Percentiles rank a stretch among this genome's conserved stretches.
phyloP scores from a whole-genome alignment of 805 yeast genomes.

The Ogataea pignaliae region DNA sequence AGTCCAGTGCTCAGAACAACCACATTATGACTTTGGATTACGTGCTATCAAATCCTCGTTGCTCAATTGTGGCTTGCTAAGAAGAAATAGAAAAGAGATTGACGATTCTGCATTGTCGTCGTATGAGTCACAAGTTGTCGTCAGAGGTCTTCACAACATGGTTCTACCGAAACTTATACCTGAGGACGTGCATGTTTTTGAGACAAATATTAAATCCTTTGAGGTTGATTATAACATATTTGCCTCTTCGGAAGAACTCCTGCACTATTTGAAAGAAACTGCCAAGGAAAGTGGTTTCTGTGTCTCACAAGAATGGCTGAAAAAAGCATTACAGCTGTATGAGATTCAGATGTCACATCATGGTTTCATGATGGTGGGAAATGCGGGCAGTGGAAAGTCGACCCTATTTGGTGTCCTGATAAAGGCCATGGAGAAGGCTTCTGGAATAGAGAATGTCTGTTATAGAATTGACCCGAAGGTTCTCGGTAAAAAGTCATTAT shows the following conservation, averaged over 20 bases:
- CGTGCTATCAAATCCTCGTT: slow-evolving; percentile 73
- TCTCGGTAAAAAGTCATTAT: slow-evolving; percentile 56
- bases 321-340: slow-evolving; percentile 56
- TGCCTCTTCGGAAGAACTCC: slow-evolving; percentile 21
- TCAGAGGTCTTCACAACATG: slow-evolving; percentile 54
- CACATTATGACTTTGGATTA: slow-evolving; percentile 88
- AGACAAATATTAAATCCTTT: slow-evolving; percentile 23
- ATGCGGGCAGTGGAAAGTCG: slow-evolving; percentile 72
- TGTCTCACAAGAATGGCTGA: slow-evolving; percentile 40
- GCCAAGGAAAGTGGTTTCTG: slow-evolving; percentile 32
- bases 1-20: slow-evolving; percentile 43
- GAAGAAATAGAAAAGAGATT: slow-evolving; percentile 14
- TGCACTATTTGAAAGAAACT: slow-evolving; percentile 19
- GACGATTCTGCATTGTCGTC: slow-evolving; percentile 1
- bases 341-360: slow-evolving; percentile 61
- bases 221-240: slow-evolving; percentile 8
- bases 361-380: slow-evolving; percentile 80
- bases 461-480: slow-evolving; percentile 73
- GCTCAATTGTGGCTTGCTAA: slow-evolving; percentile 46
- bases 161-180: slow-evolving; percentile 63
- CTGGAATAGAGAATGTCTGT: slow-evolving; percentile 32
- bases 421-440: slow-evolving; percentile 33
- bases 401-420: slow-evolving; percentile 46
- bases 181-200: slow-evolving; percentile 45
- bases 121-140: slow-evolving; percentile 34